These are phyloP conservation scores for Xerocomellus amylosporus DNA, from an alignment of 768 basidiomycete species.

Conservation along the genomic window DNA sequence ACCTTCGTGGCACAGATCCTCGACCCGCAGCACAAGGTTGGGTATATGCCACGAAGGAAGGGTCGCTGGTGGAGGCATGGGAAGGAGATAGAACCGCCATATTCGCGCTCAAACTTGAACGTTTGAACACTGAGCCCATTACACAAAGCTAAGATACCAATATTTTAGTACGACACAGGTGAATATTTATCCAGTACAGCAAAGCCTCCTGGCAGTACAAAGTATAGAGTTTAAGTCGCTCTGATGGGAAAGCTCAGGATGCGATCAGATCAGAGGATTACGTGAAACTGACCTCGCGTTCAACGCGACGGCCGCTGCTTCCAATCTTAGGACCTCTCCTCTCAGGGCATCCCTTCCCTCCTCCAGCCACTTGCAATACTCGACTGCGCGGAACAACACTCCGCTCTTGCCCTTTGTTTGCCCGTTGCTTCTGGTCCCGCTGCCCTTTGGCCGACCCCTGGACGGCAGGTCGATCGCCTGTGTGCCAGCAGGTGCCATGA, in stretches of 20 bases:
- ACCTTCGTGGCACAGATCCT: conserved; percentile 60
- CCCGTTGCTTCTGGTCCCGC: conserved; percentile 59
- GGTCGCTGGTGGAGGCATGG: conserved; percentile 23
- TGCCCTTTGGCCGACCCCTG: conserved; percentile 78
- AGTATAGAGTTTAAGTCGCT: not conserved
- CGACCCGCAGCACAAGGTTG: conserved; percentile 50
- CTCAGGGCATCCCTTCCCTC: conserved; percentile 70
- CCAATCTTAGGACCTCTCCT: conserved; percentile 65
- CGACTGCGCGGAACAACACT: conserved; percentile 81
- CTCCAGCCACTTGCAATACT: conserved; percentile 85
- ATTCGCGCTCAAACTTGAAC: not conserved
- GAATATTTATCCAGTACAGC: not conserved
- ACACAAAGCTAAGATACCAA: conserved; percentile 7
- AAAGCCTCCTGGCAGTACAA: not conserved
- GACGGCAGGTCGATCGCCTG: conserved; percentile 72
- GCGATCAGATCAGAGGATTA: not conserved
- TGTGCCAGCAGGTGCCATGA: conserved; percentile 78
- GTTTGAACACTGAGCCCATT: not conserved
- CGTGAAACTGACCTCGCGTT: conserved; percentile 18
- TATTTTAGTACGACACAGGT: conserved; percentile 1
- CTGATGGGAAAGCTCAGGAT: not conserved
- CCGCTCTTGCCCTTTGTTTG: conserved; percentile 87
- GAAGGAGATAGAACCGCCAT: conserved; percentile 2
- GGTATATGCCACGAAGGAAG: conserved; percentile 53
- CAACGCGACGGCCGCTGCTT: conserved; percentile 52